Evolutionary conservation across 1,139 yeast genomes (phyloP), one percentile per base, ranked within the genome.

Genomic region (Blastobotrys serpentis): DNA sequence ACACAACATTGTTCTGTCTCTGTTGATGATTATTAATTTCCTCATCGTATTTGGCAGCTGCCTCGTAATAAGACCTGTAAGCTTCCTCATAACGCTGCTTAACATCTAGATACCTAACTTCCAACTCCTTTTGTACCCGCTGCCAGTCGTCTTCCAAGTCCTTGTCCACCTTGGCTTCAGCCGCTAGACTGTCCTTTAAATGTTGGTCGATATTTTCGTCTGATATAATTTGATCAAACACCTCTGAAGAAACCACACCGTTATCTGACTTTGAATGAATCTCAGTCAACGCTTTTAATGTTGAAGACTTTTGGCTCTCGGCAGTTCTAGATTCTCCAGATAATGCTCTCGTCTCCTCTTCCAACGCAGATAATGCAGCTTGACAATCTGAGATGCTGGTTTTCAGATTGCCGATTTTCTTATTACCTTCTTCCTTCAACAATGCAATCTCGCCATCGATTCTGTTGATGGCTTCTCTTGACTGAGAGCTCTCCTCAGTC

Each of bases 301-400:
- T 54, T 1, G 62, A 51, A 3, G 48, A 47, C 21, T 53, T 53
- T 8, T 51, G 44, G 8, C 52, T 30, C 36, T 61, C 65, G 6
- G 53, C 44, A 32, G 52, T 44, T 23, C 56, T 51, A 21, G 55
- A 32, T 2, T 46, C 47, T n/a, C 51, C 32, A 2, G 58, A 51
- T 10, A 65, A 57, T 23, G 59, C 56, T 52, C 69, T 73, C 29
- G 71, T 56, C 14, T 42, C 69, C 4, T 75, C 76, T 45, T 76
- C 80, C 2, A 70, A 53, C 13, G 61, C 61, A 5, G 63, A 62
- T 16, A 68, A 51, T 47, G 63, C 66, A n/a, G 57, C 46, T 47
- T 55, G 60, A 32, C 50, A 42, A 13, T 54, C 47, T 14, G 39
- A 36, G 22, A 56, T 51, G 40, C 47, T 11, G 16, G 48, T 41